A percentile compares a stretch with the other conserved stretches of the same genome.
Evolutionary conservation across 163 green algal species (phyloP).

Genomic region (Chlorella variabilis): DNA sequence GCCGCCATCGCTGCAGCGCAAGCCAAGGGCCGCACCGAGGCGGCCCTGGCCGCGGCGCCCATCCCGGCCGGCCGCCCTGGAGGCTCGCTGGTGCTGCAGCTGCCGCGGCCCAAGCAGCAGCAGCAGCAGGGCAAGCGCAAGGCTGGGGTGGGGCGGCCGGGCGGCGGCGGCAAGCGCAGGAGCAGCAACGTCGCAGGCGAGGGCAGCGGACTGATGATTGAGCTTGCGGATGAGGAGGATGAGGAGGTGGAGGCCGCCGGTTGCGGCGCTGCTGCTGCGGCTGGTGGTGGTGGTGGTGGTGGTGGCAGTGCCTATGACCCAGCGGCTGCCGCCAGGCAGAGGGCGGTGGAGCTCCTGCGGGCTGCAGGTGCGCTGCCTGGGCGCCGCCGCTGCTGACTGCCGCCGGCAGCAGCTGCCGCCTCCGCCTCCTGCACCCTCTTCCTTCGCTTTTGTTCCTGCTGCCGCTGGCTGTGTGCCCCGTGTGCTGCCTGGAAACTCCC

Average conservation of each 20-base stretch:
- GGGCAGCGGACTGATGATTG: not conserved
- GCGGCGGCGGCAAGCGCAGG: not conserved
- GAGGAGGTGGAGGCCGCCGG: not conserved
- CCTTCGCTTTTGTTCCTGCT: no score
- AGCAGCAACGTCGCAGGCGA: not conserved
- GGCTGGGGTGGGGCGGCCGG: not conserved
- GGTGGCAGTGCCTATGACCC: not conserved
- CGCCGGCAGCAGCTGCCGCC: no score
- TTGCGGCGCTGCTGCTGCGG: not conserved
- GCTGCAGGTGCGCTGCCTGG: slow-evolving; percentile 6
- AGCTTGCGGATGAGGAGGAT: slow-evolving; percentile 13
- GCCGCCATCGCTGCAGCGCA: slow-evolving; percentile 20
- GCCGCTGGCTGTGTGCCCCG: no score
- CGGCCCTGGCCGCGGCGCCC: slow-evolving; percentile 31
- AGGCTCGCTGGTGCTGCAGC: slow-evolving; percentile 4
- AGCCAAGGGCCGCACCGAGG: not conserved
- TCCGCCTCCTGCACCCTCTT: no score
- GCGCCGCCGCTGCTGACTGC: not conserved
- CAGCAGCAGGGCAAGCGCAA: not conserved
- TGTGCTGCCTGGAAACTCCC: no score
- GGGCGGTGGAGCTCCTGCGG: slow-evolving; percentile 24
- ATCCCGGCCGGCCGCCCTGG: slow-evolving; percentile 4
- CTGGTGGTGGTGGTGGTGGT: not conserved
- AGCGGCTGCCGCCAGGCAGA: not conserved
- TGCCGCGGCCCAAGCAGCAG: not conserved